phyloP scores from a whole-genome alignment of 495 filamentous ascomycete species.

The Clohesyomyces aquaticus region DNA sequence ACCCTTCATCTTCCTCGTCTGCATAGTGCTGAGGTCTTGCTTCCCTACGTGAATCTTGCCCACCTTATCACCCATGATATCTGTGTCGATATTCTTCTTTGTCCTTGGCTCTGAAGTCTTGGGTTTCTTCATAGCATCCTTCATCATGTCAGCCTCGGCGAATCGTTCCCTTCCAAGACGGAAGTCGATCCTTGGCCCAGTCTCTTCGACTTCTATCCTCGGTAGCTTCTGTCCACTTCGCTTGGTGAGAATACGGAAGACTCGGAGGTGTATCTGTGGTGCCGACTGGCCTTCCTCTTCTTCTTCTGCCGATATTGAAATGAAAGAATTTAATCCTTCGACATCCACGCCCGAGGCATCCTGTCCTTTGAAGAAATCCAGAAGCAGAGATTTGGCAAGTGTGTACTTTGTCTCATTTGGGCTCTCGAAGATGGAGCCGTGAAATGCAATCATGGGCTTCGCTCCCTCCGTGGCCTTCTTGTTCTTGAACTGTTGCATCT shows the following conservation, averaged over 20 bases:
- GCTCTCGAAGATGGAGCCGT: slow-evolving; percentile 81
- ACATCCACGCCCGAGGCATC: slow-evolving; percentile 81
- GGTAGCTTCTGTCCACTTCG: slow-evolving; percentile 84
- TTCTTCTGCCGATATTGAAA: slow-evolving; percentile 80
- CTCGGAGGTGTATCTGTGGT: slow-evolving; percentile 77
- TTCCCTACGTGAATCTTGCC: slow-evolving; percentile 90
- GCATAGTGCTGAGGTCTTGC: slow-evolving; percentile 83
- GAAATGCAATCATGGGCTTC: slow-evolving; percentile 85
- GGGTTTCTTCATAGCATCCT: slow-evolving; percentile 87
- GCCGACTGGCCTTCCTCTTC: slow-evolving; percentile 58
- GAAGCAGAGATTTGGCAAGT: slow-evolving; percentile 80
- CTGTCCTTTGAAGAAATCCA: slow-evolving; percentile 87
- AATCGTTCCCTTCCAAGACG: slow-evolving; percentile 78
- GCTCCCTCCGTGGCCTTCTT: slow-evolving; percentile 79
- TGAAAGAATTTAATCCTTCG: slow-evolving; percentile 86
- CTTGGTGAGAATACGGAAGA: slow-evolving; percentile 82
- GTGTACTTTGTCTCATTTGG: slow-evolving; percentile 72
- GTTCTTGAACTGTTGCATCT: slow-evolving; percentile 77
- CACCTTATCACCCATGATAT: slow-evolving; percentile 92
- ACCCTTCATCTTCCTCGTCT: slow-evolving; percentile 99
- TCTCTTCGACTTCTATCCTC: slow-evolving; percentile 89
- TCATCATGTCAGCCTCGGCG: slow-evolving; percentile 74
- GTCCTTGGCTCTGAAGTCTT: slow-evolving; percentile 69
- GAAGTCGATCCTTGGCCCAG: slow-evolving; percentile 95
- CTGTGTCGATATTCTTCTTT: slow-evolving; percentile 95